These are phyloP conservation scores for Nemania serpens DNA, from an alignment of 2,329 filamentous ascomycete genomes.

Conservation along the genomic window DNA sequence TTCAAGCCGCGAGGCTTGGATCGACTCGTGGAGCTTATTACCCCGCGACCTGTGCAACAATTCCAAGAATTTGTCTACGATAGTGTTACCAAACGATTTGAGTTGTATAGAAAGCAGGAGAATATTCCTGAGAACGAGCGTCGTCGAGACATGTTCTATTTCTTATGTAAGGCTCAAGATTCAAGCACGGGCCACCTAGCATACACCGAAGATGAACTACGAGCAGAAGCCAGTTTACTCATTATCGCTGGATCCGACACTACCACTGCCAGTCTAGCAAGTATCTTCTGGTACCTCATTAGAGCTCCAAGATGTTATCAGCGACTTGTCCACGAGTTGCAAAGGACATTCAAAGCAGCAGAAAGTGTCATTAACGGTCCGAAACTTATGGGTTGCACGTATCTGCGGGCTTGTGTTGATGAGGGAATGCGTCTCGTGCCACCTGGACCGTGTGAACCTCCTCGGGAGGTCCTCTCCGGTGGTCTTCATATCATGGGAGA, in stretches of 20 bases:
- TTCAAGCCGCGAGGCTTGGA: constrained; percentile 32
- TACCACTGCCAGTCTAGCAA: constrained; percentile 25
- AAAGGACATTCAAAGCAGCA: constrained; percentile 16
- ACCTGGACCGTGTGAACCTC: constrained; percentile 23
- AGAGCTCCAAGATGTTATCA: constrained; percentile 8
- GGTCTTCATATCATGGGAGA: constrained; percentile 28
- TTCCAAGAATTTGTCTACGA: constrained; percentile 29
- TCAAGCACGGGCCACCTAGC: constrained; percentile 22
- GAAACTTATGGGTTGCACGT: constrained; percentile 29
- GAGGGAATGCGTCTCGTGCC: constrained; percentile 36
- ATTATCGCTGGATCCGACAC: constrained; percentile 36
- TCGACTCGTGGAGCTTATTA: constrained; percentile 16
- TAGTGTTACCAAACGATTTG: constrained; percentile 25
- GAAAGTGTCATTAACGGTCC: constrained; percentile 31
- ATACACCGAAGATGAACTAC: constrained; percentile 28
- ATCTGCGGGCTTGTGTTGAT: constrained; percentile 35
- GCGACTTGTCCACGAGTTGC: constrained; percentile 29
- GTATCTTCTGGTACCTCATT: constrained; percentile 33
- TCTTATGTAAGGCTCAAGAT: constrained; percentile 28
- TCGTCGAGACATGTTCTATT: constrained; percentile 35
- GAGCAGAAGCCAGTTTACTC: constrained; percentile 28
- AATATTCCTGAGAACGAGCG: constrained; percentile 24
- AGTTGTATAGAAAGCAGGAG: constrained; percentile 23
- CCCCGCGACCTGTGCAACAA: constrained; percentile 17
- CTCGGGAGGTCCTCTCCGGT: constrained; percentile 32